Evolutionary conservation across 352 stramenopile genomes (phyloP), one percentile per base, ranked within the genome.

Genomic region (Pythium guiyangense): DNA sequence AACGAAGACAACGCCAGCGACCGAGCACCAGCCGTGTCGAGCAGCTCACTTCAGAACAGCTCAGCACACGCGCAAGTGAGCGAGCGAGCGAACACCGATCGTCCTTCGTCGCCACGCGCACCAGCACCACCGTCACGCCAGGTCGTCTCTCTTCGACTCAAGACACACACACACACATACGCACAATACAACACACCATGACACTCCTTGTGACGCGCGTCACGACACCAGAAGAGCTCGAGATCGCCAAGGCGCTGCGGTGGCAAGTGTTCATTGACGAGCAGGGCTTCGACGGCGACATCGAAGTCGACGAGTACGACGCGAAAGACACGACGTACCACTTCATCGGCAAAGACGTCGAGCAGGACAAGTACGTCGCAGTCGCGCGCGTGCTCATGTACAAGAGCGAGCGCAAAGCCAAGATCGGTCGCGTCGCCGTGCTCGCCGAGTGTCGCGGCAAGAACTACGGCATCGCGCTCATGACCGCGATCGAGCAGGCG

Each of bases 391-490:
- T 68, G 29, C 40, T 86, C 34, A 49, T 86, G 27, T 67, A 76
- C 42, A 34, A 62, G 0, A 39, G 51, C 6, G 39, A 46, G 31
- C 66, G 64, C 53, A 75, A 71, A 49, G 76, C 70, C 56, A 82
- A 79, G 53, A 69, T 89, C 40, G 72, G 79, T 0, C 76, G 79
- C 8, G 74, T 89, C 14, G 76, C 70, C 1, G 74, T 89, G 58
- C 74, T 85, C 27, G 47, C 69, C 17, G 68, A 78, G 49, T 89
- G 62, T 27, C 74, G 79, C 4, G 76, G 79, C 47, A 86, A 86
- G 63, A 71, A 29, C 29, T 87, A 72, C 52, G 79, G 79, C 42
- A 50, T 58, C 1, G 64, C 50, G 12, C 49, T 87, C 22, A 86
- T 87, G 70, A 20, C 63, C 6, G 65, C 47, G 6, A 54, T 79